A percentile compares a stretch with the other conserved stretches of the same genome.
Evolutionary conservation across 495 filamentous ascomycete species (phyloP).

Genomic region (Acidiella bohemica): DNA sequence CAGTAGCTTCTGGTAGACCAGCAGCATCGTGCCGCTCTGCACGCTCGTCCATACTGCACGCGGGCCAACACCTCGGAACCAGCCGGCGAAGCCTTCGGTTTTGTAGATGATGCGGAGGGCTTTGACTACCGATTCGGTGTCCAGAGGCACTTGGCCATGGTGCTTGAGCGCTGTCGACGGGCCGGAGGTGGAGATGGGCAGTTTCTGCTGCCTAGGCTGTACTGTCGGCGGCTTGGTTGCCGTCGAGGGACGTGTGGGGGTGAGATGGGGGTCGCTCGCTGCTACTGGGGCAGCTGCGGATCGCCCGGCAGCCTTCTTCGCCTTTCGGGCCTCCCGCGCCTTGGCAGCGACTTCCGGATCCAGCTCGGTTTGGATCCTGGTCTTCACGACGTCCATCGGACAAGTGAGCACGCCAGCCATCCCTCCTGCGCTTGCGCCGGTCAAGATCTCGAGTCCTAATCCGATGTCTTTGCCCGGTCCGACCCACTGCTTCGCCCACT

Average conservation of each 20-base stretch:
- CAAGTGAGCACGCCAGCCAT: constrained; percentile 90
- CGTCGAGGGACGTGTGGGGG: constrained; percentile 1
- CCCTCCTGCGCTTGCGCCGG: constrained; percentile 82
- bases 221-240: constrained; percentile 2
- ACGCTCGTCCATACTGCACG: constrained; percentile 95
- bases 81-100: constrained; percentile 73
- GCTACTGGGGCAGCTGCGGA: not conserved
- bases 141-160: constrained; percentile 59
- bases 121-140: constrained; percentile 77
- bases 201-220: constrained; percentile 23
- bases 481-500: constrained; percentile 59
- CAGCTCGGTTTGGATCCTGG: constrained; percentile 88
- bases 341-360: constrained; percentile 33
- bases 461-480: constrained; percentile 66
- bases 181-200: constrained; percentile 72
- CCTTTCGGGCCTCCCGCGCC: constrained; percentile 8
- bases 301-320: constrained; percentile 1
- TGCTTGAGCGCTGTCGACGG: constrained; percentile 64
- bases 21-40: constrained; percentile 92
- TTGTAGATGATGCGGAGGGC: constrained; percentile 78
- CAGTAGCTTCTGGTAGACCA: constrained; percentile 82
- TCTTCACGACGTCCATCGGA: constrained; percentile 95
- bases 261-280: constrained; percentile 3
- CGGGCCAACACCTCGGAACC: constrained; percentile 91
- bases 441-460: constrained; percentile 68